Percentiles rank a stretch among this genome's conserved stretches.
These are phyloP conservation scores for Barbatosphaeria neglecta DNA, from an alignment of 495 filamentous ascomycete species.

Conservation along the genomic window DNA sequence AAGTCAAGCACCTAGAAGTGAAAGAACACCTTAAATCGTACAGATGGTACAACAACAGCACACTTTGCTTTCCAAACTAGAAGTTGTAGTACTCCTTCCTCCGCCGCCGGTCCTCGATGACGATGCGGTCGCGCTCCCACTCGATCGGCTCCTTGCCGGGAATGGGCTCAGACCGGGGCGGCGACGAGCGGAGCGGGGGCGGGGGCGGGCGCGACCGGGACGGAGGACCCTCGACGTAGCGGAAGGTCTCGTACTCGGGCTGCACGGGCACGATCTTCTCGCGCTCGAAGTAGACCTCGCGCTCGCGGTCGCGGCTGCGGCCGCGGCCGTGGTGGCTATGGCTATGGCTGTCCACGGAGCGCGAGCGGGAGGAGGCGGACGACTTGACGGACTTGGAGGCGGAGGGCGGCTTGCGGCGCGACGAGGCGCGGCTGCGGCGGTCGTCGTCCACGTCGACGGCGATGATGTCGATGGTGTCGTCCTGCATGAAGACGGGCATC, in stretches of 20 bases:
- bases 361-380: constrained; percentile 10
- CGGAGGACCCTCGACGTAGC: constrained; percentile 37
- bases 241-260: constrained; percentile 31
- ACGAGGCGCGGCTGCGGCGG: too few species aligned
- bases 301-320: constrained; percentile 15
- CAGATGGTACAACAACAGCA: too few species aligned
- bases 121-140: constrained; percentile 1
- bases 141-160: neutral
- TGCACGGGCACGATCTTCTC: constrained; percentile 26
- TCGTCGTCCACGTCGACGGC: constrained; percentile 35
- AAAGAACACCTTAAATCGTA: too few species aligned
- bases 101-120: neutral
- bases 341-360: too few species aligned
- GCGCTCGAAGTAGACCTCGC: constrained; percentile 38
- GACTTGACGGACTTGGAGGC: constrained; percentile 6
- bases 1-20: too few species aligned
- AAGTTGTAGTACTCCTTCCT: neutral
- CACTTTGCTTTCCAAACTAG: too few species aligned
- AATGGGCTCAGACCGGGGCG: neutral
- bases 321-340: constrained; percentile 10
- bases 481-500: constrained; percentile 8
- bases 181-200: constrained; percentile 3
- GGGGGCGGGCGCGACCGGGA: constrained; percentile 17
- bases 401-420: constrained; percentile 9
- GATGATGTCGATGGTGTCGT: constrained; percentile 37